Conservation (phyloP, 169 alveolate genomes). For the Amoebophrya sp. region DNA sequence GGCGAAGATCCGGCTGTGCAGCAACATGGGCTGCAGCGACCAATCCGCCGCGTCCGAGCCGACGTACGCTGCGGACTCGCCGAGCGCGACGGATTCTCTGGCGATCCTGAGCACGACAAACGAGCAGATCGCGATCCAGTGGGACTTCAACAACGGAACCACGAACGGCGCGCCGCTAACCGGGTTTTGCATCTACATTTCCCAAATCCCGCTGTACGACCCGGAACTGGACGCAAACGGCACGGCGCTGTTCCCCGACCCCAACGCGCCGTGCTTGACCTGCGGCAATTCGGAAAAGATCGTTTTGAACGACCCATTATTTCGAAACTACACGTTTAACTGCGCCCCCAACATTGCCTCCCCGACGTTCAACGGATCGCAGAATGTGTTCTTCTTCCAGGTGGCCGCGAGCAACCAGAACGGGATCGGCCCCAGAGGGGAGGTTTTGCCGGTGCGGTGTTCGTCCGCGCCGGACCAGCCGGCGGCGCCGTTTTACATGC, state of each 20-base stretch:
- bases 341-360: background rate
- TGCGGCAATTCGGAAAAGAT: background rate
- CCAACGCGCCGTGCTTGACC: background rate
- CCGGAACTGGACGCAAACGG: background rate
- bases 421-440: background rate
- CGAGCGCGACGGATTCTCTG: background rate
- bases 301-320: background rate
- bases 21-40: conserved; percentile 29
- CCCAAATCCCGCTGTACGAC: background rate
- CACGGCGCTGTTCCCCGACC: background rate
- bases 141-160: conserved; percentile 30
- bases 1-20: conserved; percentile 26
- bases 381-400: conserved; percentile 12
- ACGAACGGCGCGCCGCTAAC: conserved; percentile 4
- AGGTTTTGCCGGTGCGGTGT: background rate
- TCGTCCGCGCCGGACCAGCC: background rate
- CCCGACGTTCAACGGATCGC: background rate
- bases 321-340: background rate
- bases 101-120: background rate
- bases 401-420: background rate
- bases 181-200: background rate
- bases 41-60: background rate
- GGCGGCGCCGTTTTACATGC: background rate
- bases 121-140: background rate
- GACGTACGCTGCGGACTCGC: conserved; percentile 27